Percentiles rank a stretch among this genome's conserved stretches.
Conservation (phyloP, 1,139 yeast species). For the Suhomyces ambrosiae region DNA sequence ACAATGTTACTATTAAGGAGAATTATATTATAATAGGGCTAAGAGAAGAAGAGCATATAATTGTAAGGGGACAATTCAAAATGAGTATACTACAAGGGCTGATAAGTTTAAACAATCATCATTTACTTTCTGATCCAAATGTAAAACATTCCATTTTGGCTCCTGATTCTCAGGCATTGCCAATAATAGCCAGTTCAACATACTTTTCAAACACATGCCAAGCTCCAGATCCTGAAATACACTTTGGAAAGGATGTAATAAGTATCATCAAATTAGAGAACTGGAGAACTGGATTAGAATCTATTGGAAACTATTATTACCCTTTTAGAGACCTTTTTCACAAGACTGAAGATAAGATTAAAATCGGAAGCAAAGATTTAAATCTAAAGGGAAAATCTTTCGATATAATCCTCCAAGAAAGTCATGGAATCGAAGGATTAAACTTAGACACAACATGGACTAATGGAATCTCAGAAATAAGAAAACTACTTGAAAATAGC, state of each 20-base stretch:
- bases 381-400: slow-evolving; percentile 25
- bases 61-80: slow-evolving; percentile 60
- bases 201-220: no score
- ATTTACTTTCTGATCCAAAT: slow-evolving; percentile 36
- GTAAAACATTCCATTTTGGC: slow-evolving; percentile 41
- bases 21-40: slow-evolving; percentile 45
- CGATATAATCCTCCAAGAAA: slow-evolving; percentile 36
- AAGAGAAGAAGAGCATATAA: slow-evolving; percentile 47
- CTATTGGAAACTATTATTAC: slow-evolving; percentile 50
- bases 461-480: slow-evolving; percentile 13
- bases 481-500: background rate
- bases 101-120: slow-evolving; percentile 53
- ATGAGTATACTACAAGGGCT: slow-evolving; percentile 63
- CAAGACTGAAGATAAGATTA: background rate
- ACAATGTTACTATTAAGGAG: slow-evolving; percentile 37
- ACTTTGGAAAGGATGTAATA: slow-evolving; percentile 36
- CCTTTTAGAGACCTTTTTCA: slow-evolving; percentile 45
- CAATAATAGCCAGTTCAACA: slow-evolving; percentile 44
- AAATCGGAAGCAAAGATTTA: background rate
- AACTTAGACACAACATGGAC: slow-evolving; percentile 27
- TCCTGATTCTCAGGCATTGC: slow-evolving; percentile 56
- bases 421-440: slow-evolving; percentile 28
- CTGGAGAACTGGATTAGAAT: slow-evolving; percentile 46
- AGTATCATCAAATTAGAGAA: slow-evolving; percentile 47
- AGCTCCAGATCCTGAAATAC: background rate